phyloP scores from a whole-genome alignment of 352 stramenopile species.

The Peronosclerospora sorghi region DNA sequence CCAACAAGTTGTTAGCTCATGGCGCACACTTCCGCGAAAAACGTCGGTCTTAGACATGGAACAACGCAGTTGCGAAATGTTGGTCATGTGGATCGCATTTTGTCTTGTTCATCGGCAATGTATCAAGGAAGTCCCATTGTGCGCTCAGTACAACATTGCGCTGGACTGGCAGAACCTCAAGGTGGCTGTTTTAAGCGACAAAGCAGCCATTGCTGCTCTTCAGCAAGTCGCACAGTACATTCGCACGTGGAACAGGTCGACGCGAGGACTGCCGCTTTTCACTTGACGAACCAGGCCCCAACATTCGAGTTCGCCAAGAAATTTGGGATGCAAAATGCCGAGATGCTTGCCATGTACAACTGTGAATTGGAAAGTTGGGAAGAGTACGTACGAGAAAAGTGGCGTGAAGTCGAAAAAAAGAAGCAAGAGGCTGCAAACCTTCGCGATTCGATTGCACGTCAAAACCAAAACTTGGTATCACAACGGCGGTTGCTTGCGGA shows the following conservation, averaged over 20 bases:
- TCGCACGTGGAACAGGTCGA: conserved; percentile 20
- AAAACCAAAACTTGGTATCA: background rate
- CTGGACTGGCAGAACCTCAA: conserved; percentile 29
- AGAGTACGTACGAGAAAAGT: conserved; percentile 2
- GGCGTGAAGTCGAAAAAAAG: conserved; percentile 11
- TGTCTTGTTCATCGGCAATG: conserved; percentile 28
- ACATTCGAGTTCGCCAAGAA: conserved; percentile 25
- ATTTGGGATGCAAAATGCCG: conserved; percentile 12
- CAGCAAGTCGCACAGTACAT: conserved; percentile 27
- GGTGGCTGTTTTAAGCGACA: conserved; percentile 24
- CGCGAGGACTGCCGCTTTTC: conserved; percentile 12
- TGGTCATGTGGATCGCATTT: conserved; percentile 36
- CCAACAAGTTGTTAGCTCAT: conserved; percentile 7
- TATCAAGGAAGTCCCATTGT: conserved; percentile 1
- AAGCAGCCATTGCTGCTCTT: conserved; percentile 19
- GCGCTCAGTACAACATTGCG: conserved; percentile 30
- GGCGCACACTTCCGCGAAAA: conserved; percentile 5
- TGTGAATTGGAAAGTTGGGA: conserved; percentile 10
- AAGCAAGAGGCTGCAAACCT: conserved; percentile 3
- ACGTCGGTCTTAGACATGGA: conserved; percentile 18
- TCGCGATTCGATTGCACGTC: conserved; percentile 3
- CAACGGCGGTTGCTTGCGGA: background rate
- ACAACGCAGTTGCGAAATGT: conserved; percentile 25
- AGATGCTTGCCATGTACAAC: conserved; percentile 6
- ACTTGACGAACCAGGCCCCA: conserved; percentile 25